Base-by-base conservation (phyloP, 768 basidiomycete genomes). In the Terana coerulea region DNA sequence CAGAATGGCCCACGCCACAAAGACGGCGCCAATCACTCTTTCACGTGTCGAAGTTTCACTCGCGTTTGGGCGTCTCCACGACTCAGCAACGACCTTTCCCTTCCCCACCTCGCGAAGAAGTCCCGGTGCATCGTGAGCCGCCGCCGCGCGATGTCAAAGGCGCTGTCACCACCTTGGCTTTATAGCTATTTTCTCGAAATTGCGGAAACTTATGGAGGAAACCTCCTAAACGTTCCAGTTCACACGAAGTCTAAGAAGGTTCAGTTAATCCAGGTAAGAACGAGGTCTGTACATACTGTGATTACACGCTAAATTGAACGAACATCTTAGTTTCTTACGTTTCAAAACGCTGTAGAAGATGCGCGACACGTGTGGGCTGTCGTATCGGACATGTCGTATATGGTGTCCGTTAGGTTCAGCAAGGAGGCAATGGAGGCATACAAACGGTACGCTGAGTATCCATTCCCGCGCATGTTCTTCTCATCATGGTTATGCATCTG, bases 341-440 rank as follows among this genome's bases (percentile, higher is more conserved):
- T 70, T 55, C 72, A 72, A 5, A 54, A 61, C 30, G 17, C 30
- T 14, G 45, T n/a, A 59, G 17, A 58, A 61, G 5, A 39, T 48
- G 24, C 61, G 73, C 30, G 70, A 75, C 37, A 68, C 72, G n/a
- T 63, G 64, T 90, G 87, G 86, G 85, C 78, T 1, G 67, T 69
- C 39, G 63, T 82, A 12, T 86, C 85, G 1, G 87, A 90, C 64
- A 81, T 77, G 59, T 53, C 68, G 2, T 59, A 76, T 51, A 57
- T 54, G 12, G 67, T 87, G 15, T 75, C 81, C 3, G 72, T 81
- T 3, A 78, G 78, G 28, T 78, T 89, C 59, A 77, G 72, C 33
- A 71, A 68, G 56, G 69, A 76, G 5, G 84, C 84, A 1, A 65
- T 81, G 12, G 59, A 62, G 26, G 61, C 67, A 15, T 85, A 75